Percentiles rank a stretch among this genome's conserved stretches.
These are phyloP conservation scores for Rhizophora mangle DNA, from an alignment of 345 rosid genomes.

Conservation along the genomic window DNA sequence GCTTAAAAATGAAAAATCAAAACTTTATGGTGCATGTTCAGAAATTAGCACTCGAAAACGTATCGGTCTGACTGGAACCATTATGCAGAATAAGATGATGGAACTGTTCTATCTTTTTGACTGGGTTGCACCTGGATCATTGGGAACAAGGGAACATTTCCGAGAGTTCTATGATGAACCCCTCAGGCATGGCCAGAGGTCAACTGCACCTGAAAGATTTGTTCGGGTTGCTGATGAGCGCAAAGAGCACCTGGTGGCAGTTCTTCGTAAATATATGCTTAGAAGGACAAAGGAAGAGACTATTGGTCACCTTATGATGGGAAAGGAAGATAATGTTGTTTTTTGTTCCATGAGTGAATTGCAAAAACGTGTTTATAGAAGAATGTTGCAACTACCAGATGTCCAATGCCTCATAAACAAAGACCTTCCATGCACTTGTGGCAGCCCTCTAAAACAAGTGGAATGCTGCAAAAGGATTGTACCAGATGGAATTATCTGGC, in stretches of 20 bases:
- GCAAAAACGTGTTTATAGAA: conserved; percentile 70
- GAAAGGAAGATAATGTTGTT: conserved; percentile 94
- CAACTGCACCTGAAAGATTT: conserved; percentile 75
- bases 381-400: conserved; percentile 85
- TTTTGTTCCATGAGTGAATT: conserved; percentile 92
- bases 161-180: conserved; percentile 85
- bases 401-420: conserved; percentile 86
- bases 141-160: conserved; percentile 90
- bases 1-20: conserved; percentile 88
- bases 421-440: conserved; percentile 79
- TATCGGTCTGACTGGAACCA: conserved; percentile 85
- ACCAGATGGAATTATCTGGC: conserved; percentile 88
- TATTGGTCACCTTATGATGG: conserved; percentile 94
- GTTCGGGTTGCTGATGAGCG: conserved; percentile 71
- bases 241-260: conserved; percentile 63
- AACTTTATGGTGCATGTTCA: conserved; percentile 70
- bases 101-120: conserved; percentile 87
- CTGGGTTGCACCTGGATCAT: conserved; percentile 82
- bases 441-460: conserved; percentile 84
- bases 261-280: conserved; percentile 74
- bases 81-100: conserved; percentile 90
- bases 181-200: conserved; percentile 84
- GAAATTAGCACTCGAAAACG: conserved; percentile 58
- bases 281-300: conserved; percentile 98
- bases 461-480: conserved; percentile 89